These are phyloP conservation scores for Coemansia sp. DNA, from an alignment of 192 early-diverging fungal genomes.

Conservation along the genomic window DNA sequence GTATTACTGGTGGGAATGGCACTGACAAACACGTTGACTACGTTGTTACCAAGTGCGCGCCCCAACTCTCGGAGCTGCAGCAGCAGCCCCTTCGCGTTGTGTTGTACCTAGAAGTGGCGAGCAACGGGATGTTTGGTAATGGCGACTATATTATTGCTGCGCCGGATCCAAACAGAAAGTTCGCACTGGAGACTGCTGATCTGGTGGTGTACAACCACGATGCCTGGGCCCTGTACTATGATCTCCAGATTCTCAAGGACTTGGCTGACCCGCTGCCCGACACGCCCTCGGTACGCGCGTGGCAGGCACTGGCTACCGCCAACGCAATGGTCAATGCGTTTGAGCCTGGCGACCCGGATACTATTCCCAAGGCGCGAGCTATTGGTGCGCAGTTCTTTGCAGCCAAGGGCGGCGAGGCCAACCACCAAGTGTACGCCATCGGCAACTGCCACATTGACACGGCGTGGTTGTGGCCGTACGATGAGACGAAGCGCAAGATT, in stretches of 20 bases:
- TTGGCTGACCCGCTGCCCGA: conserved; percentile 70
- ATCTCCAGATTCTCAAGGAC: conserved; percentile 75
- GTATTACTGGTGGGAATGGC: conserved; percentile 77
- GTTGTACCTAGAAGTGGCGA: conserved; percentile 88
- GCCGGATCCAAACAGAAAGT: conserved; percentile 68
- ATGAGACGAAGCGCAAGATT: conserved; percentile 94
- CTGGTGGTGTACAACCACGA: conserved; percentile 70
- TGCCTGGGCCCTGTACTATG: conserved; percentile 72
- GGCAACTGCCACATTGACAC: conserved; percentile 95
- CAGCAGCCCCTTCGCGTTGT: conserved; percentile 47
- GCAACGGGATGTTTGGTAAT: conserved; percentile 91
- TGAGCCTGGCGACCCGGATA: conserved; percentile 43
- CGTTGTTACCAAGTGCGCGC: conserved; percentile 54
- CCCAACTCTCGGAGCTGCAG: conserved; percentile 29
- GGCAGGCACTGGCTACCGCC: conserved; percentile 80
- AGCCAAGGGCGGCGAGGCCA: conserved; percentile 59
- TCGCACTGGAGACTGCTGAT: conserved; percentile 63
- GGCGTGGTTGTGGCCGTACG: conserved; percentile 98
- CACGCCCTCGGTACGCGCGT: conserved; percentile 65
- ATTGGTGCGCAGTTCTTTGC: conserved; percentile 69
- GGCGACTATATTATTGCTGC: conserved; percentile 55
- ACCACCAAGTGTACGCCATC: conserved; percentile 79
- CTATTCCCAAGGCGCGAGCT: conserved; percentile 28
- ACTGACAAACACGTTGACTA: conserved; percentile 54
- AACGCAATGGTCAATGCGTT: conserved; percentile 81